Evolutionary conservation across 805 yeast species (phyloP).

Genomic region (Saturnispora dispora): DNA sequence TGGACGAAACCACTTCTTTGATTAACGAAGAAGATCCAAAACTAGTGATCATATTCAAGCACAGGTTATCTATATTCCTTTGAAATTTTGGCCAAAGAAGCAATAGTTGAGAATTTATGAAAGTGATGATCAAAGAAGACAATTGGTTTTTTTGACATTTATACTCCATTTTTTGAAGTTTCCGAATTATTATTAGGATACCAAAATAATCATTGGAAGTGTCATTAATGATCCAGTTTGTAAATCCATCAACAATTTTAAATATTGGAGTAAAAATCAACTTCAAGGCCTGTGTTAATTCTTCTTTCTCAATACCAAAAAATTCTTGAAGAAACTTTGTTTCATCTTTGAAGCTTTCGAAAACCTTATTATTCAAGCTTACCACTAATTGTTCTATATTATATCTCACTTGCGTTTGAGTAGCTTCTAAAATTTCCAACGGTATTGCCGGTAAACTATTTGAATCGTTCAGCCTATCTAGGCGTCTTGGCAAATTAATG

Average conservation of each 20-base stretch:
- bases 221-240: slow-evolving; percentile 31
- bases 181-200: slow-evolving; percentile 60
- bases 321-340: slow-evolving; percentile 65
- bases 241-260: slow-evolving; percentile 38
- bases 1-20: slow-evolving; percentile 15
- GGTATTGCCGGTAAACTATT: slow-evolving; percentile 55
- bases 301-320: slow-evolving; percentile 39
- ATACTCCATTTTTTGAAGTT: slow-evolving; percentile 55
- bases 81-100: slow-evolving; percentile 84
- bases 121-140: slow-evolving; percentile 57
- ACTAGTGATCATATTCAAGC: slow-evolving; percentile 55
- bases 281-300: slow-evolving; percentile 37
- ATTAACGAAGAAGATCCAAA: slow-evolving; percentile 32
- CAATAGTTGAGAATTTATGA: slow-evolving; percentile 55
- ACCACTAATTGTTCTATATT: slow-evolving; percentile 68
- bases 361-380: slow-evolving; percentile 60
- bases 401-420: slow-evolving; percentile 26
- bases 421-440: slow-evolving; percentile 65
- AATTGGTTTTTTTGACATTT: slow-evolving; percentile 61
- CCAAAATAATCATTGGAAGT: slow-evolving; percentile 67
- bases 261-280: slow-evolving; percentile 47
- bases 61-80: slow-evolving; percentile 63
- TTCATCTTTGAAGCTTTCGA: slow-evolving; percentile 73
- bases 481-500: slow-evolving; percentile 46
- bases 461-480: slow-evolving; percentile 36